A percentile compares a stretch with the other conserved stretches of the same genome.
phyloP scores from a whole-genome alignment of 768 basidiomycete genomes.

The Mycena epipterygia region DNA sequence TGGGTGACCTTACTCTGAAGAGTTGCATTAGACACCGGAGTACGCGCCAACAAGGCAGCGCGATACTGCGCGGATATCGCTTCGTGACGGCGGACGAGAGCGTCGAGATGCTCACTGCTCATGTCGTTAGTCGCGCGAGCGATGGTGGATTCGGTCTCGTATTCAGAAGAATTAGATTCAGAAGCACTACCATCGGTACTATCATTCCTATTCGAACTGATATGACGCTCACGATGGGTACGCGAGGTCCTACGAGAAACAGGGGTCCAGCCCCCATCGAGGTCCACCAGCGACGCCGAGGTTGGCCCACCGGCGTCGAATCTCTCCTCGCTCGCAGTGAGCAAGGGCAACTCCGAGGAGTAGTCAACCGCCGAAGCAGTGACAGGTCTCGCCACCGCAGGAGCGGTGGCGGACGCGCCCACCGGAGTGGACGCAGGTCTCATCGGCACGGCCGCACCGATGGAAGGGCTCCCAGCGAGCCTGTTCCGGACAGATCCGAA shows the following conservation, averaged over 20 bases:
- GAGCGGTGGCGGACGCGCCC: too few species aligned
- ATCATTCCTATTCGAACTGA: not conserved
- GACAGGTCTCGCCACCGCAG: too few species aligned
- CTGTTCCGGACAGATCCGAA: too few species aligned
- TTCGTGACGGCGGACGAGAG: not conserved
- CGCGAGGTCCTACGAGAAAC: conserved; percentile 1
- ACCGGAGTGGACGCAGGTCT: not conserved
- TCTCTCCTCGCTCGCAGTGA: not conserved
- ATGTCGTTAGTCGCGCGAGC: not conserved
- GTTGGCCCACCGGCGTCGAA: not conserved
- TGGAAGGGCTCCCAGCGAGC: too few species aligned
- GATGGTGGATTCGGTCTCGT: too few species aligned
- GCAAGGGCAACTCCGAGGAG: not conserved
- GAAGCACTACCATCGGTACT: not conserved
- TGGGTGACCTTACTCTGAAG: too few species aligned
- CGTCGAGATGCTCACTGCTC: not conserved
- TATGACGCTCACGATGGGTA: not conserved
- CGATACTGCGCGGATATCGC: not conserved
- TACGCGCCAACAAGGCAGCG: too few species aligned
- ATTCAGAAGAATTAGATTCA: too few species aligned
- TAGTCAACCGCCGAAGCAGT: too few species aligned
- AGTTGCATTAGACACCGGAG: too few species aligned
- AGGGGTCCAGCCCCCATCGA: not conserved
- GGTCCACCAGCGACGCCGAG: not conserved
- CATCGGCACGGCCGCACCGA: too few species aligned